Evolutionary conservation across 805 yeast genomes (phyloP).

Genomic region (Candida rishiriensis): DNA sequence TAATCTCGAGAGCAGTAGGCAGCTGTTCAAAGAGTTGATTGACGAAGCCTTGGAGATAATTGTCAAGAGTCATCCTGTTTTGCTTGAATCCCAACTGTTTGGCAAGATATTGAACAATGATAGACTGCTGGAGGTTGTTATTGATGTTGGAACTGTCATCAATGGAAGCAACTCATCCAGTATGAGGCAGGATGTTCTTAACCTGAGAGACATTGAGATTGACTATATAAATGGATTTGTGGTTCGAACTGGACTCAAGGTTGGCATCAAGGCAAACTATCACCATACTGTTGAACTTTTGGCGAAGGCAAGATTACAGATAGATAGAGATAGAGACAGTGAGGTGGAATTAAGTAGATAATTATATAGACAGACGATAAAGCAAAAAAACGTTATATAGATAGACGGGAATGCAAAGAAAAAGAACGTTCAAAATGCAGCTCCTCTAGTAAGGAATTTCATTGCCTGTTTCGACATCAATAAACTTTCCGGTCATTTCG

Average conservation of each 20-base stretch:
- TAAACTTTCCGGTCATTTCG: too few species aligned
- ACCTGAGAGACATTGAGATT: constrained; percentile 64
- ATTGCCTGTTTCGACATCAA: too few species aligned
- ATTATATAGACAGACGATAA: too few species aligned
- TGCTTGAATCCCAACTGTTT: constrained; percentile 31
- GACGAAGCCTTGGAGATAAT: constrained; percentile 43
- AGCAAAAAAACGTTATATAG: too few species aligned
- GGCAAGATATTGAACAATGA: constrained; percentile 29
- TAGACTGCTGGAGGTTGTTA: constrained; percentile 29
- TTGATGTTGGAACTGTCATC: constrained; percentile 23
- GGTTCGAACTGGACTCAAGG: constrained; percentile 46
- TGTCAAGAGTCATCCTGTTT: constrained; percentile 22
- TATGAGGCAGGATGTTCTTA: constrained; percentile 64
- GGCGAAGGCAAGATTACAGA: constrained; percentile 35
- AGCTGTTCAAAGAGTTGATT: constrained; percentile 38
- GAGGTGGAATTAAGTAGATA: too few species aligned
- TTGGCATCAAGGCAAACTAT: constrained; percentile 39
- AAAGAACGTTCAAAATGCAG: too few species aligned
- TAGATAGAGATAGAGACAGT: constrained; percentile 15
- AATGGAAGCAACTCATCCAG: constrained; percentile 56
- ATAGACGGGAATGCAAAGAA: too few species aligned
- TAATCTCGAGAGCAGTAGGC: constrained; percentile 31
- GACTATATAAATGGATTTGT: constrained; percentile 82
- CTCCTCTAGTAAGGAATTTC: too few species aligned
- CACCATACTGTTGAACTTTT: constrained; percentile 44